Base-by-base conservation (phyloP, 78 protist genomes). In the Dictyostelium capitatum region DNA sequence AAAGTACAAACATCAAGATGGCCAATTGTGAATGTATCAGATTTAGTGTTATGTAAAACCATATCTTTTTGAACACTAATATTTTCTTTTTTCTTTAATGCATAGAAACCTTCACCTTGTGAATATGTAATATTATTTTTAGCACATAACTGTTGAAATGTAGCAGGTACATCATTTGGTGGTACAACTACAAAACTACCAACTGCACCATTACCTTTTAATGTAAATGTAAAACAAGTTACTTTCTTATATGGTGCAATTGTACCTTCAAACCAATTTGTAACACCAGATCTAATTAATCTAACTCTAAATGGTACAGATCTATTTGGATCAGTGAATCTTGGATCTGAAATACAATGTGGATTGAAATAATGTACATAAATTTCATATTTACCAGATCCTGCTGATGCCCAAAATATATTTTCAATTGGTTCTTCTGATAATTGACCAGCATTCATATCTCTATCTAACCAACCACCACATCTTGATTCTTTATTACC, bases 401-500 rank as follows among this genome's bases (percentile, higher is more conserved):
- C 46, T 9, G 59, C 51, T 11, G 80, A 74, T 46, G 80, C 80
- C 80, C 80, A 74, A 23, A 74, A 74, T 47, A 74, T 74, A 47
- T 74, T 74, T n/a, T 74, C 80, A 74, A 74, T 74, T 23, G 80
- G 80, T 41, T 74, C 28, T 74, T 41, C 41, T 11, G 80, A 74
- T 11, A 25, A 1, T n/a, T 23, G 0, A 19, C 6, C 0, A 14
- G 51, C 80, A 47, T 74, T 74, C 80, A 74, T 74, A 47, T 74
- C 80, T 20, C 51, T 74, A 74, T 74, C 80, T 12, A 74, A 46
- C 80, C 80, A 74, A 46, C 80, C 80, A 23, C 80, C 80, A 74
- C 80, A 74, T 11, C 43, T 9, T 19, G 80, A 74, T 74, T 74
- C 80, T 6, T 74, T 74, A 10, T 47, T 1, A n/a, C 80, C 80